Base-by-base conservation (phyloP, 129 eudicot species). In the Cynara cardunculus region DNA sequence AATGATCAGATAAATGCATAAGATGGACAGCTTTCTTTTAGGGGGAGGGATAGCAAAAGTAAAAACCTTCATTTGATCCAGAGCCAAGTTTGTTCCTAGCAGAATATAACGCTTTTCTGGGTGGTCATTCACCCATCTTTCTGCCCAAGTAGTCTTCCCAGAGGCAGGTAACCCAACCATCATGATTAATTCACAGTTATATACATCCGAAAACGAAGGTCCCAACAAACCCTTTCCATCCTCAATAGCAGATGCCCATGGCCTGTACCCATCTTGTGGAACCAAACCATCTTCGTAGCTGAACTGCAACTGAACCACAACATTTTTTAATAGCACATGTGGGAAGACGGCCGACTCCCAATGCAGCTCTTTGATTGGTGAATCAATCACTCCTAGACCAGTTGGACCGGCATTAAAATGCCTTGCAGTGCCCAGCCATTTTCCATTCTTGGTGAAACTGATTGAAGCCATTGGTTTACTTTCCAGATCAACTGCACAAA, bases 71-170 rank as follows among this genome's bases (percentile, higher is more conserved):
- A 91, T 89, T 76, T 86, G 90, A 72, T 91, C 97, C 59, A 89
- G 81, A 16, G 83, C 90, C 82, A 88, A 80, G 78, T 89, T 86
- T 71, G 94, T 91, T 31, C 97, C 97, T 78, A 91, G 90, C 78
- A 89, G 69, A 81, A 89, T 76, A 87, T 91, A 89, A 77, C 97
- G 79, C 73, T 91, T 91, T 72, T 89, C 94, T 7, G 97, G 94
- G 77, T 89, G 90, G 70, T 86, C 89, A 28, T 81, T 80, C 74
- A 84, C 88, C 97, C 90, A 88, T 74, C 81, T 91, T 72, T 91
- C 97, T 27, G 94, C 94, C 97, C 97, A 91, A 0, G 97, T 89
- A 82, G 85, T 80, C 82, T 91, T 91, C 41, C 97, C 97, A 32
- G 94, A 89, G 83, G 89, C 92, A 65, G 94, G 94, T 74, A 91